Percentiles rank a stretch among this genome's conserved stretches.
phyloP scores from a whole-genome alignment of 331 rosid species.

The Ulmus americana region DNA sequence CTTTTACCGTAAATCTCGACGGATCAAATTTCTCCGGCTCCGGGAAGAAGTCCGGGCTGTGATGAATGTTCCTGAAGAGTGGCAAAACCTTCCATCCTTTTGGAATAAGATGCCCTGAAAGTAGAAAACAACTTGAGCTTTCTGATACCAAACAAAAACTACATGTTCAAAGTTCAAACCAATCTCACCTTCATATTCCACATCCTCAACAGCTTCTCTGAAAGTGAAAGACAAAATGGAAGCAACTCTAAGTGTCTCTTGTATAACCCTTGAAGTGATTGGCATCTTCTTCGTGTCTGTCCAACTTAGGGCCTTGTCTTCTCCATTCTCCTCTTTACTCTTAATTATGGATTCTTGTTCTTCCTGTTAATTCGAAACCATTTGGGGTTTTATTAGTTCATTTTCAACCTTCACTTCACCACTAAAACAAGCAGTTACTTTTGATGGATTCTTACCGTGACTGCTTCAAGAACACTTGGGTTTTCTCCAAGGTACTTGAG shows the following conservation, averaged over 20 bases:
- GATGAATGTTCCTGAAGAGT: constrained; percentile 81
- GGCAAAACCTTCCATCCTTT: constrained; percentile 94
- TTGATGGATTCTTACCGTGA: constrained; percentile 45
- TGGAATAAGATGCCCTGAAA: constrained; percentile 68
- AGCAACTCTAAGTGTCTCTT: constrained; percentile 81
- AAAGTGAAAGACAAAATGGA: constrained; percentile 79
- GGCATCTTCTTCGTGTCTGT: constrained; percentile 71
- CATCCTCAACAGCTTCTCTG: constrained; percentile 83
- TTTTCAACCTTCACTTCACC: no score
- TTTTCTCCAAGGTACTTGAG: constrained; percentile 74
- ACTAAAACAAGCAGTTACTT: no score
- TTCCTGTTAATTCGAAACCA: constrained; percentile 31
- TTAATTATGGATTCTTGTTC: constrained; percentile 58
- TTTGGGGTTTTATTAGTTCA: no score
- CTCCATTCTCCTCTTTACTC: constrained; percentile 40
- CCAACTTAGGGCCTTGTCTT: constrained; percentile 52
- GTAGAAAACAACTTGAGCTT: background rate
- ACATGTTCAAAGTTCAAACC: background rate
- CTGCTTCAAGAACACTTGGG: constrained; percentile 61
- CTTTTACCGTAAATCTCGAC: constrained; percentile 73
- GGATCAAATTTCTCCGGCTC: constrained; percentile 82
- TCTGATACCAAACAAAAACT: background rate
- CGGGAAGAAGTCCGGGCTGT: constrained; percentile 62
- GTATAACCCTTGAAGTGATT: constrained; percentile 63
- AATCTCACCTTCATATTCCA: constrained; percentile 62